Percentiles rank a stretch among this genome's conserved stretches.
These are phyloP conservation scores for Pyronema omphalodes DNA, from an alignment of 495 filamentous ascomycete species.

Conservation along the genomic window DNA sequence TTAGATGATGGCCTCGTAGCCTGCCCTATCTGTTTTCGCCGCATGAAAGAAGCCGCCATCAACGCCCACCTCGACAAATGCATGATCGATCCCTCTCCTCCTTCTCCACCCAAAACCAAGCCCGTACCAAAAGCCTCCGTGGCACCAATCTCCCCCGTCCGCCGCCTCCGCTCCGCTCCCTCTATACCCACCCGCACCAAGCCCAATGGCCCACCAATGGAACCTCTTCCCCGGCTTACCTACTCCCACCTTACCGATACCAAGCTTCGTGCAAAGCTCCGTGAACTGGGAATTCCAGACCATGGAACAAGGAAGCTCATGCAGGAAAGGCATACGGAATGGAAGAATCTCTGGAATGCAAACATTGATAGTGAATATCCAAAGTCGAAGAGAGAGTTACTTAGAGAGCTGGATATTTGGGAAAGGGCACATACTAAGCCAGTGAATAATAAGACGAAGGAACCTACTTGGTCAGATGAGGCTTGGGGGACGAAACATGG, in stretches of 20 bases:
- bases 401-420: constrained; percentile 66
- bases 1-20: constrained; percentile 54
- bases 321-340: constrained; percentile 72
- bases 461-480: constrained; percentile 20
- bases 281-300: constrained; percentile 63
- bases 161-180: constrained; percentile 13
- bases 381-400: constrained; percentile 47
- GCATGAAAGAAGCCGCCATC: constrained; percentile 60
- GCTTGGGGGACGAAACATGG: constrained; percentile 59
- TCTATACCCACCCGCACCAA: constrained; percentile 3
- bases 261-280: constrained; percentile 57
- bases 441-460: constrained; percentile 14
- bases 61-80: constrained; percentile 60
- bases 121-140: background rate
- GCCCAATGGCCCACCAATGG: constrained; percentile 9
- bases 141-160: constrained; percentile 7
- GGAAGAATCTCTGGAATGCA: constrained; percentile 89
- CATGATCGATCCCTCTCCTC: constrained; percentile 4
- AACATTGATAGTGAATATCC: constrained; percentile 72
- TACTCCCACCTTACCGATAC: constrained; percentile 66
- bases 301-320: constrained; percentile 46
- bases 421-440: constrained; percentile 46
- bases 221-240: constrained; percentile 55
- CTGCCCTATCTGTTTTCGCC: constrained; percentile 62
- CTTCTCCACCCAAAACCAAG: background rate